Evolutionary conservation across 192 early-diverging fungal genomes (phyloP).

Genomic region (Coemansia sp.): DNA sequence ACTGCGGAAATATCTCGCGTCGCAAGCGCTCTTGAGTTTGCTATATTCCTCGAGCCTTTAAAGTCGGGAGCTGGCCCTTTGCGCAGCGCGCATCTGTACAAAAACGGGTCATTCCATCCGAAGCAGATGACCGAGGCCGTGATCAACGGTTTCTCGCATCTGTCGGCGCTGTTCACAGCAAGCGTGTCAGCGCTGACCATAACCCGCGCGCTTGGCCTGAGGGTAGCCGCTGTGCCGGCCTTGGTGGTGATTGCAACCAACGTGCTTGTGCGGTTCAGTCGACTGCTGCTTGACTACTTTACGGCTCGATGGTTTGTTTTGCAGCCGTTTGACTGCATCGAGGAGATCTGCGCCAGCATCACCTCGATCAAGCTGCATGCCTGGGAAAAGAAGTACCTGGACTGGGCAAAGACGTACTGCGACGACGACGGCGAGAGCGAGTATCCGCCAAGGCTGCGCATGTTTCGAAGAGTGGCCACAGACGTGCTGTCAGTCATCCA

Average conservation of each 20-base stretch:
- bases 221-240: background rate
- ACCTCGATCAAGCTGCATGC: slow-evolving; percentile 93
- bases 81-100: slow-evolving; percentile 2
- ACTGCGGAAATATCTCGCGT: slow-evolving; percentile 8
- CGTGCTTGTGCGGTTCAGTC: background rate
- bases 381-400: slow-evolving; percentile 79
- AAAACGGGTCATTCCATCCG: slow-evolving; percentile 4
- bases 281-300: slow-evolving; percentile 9
- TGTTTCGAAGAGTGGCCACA: background rate
- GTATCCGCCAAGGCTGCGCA: slow-evolving; percentile 7
- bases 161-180: slow-evolving; percentile 3
- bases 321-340: slow-evolving; percentile 58
- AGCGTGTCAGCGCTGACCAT: background rate
- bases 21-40: slow-evolving; percentile 10
- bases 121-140: slow-evolving; percentile 7
- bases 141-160: slow-evolving; percentile 3
- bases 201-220: background rate
- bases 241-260: background rate
- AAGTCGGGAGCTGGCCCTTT: slow-evolving; percentile 8
- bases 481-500: background rate
- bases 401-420: slow-evolving; percentile 58
- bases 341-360: slow-evolving; percentile 86
- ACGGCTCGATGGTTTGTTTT: slow-evolving; percentile 16
- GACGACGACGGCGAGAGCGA: slow-evolving; percentile 51
- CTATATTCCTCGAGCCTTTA: slow-evolving; percentile 8